Evolutionary conservation across 2,329 filamentous ascomycete species (phyloP).

Genomic region (Apiospora hydei): DNA sequence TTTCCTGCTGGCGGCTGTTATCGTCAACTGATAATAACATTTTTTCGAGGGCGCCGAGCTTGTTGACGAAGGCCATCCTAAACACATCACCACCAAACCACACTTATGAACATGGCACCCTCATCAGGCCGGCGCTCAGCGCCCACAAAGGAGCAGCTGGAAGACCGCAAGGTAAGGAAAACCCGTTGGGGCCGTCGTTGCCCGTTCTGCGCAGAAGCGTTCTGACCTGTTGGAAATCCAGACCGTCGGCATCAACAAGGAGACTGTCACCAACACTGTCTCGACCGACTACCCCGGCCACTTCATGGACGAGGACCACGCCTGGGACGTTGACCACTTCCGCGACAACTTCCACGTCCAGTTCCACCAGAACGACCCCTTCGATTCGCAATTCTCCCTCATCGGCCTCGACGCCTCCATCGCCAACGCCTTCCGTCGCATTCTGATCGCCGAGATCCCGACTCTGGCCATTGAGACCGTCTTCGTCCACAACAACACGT

Average conservation of each 20-base stretch:
- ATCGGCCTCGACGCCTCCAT: constrained; percentile 91
- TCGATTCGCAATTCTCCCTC: constrained; percentile 87
- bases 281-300: constrained; percentile 94
- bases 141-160: constrained; percentile 37
- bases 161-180: constrained; percentile 39
- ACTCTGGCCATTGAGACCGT: constrained; percentile 94
- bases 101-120: constrained; percentile 39
- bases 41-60: constrained; percentile 18
- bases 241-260: constrained; percentile 86
- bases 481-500: constrained; percentile 95
- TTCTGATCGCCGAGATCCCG: constrained; percentile 92
- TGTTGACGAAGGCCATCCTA: background rate
- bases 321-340: constrained; percentile 80
- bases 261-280: constrained; percentile 88
- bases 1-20: constrained; percentile 22
- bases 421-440: constrained; percentile 96
- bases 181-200: constrained; percentile 26
- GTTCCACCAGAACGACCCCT: constrained; percentile 83
- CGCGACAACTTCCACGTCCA: constrained; percentile 72
- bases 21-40: background rate
- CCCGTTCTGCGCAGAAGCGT: background rate
- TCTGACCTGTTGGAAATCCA: constrained; percentile 45
- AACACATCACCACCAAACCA: background rate
- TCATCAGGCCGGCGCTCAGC: constrained; percentile 35
- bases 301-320: constrained; percentile 85